Evolutionary conservation across 1,139 yeast genomes (phyloP).

Genomic region (Groenewaldozyma sp.): DNA sequence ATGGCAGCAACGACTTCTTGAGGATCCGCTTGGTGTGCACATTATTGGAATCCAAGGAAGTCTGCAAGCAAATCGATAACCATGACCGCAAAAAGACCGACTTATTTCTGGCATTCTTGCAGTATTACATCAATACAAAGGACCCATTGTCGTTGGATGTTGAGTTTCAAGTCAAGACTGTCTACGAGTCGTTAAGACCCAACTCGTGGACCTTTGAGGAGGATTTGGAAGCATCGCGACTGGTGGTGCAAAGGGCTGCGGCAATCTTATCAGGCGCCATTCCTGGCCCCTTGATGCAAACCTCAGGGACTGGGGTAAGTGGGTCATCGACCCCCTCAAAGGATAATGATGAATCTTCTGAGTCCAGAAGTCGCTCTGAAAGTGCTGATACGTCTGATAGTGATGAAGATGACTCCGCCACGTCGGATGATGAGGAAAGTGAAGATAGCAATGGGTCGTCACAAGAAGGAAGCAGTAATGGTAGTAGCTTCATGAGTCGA

Average conservation of each 20-base stretch:
- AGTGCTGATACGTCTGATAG: no score
- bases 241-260: not conserved
- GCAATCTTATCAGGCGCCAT: not conserved
- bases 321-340: no score
- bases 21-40: slow-evolving; percentile 50
- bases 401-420: no score
- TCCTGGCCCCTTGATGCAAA: not conserved
- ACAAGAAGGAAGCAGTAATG: not conserved
- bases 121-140: slow-evolving; percentile 66
- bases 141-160: slow-evolving; percentile 58
- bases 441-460: not conserved
- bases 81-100: slow-evolving; percentile 18
- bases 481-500: slow-evolving; percentile 7
- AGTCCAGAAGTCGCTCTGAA: no score
- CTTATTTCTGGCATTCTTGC: slow-evolving; percentile 53
- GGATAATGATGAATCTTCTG: no score
- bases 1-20: slow-evolving; percentile 61
- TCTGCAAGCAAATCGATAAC: slow-evolving; percentile 13
- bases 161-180: slow-evolving; percentile 41
- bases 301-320: no score
- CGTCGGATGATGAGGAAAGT: no score
- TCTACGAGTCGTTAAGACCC: slow-evolving; percentile 25
- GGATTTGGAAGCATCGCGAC: not conserved
- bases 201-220: slow-evolving; percentile 2
- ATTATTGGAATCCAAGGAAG: slow-evolving; percentile 28